These are phyloP conservation scores for Sanghuangporus sanghuang DNA, from an alignment of 1,284 basidiomycete genomes.

Conservation along the genomic window DNA sequence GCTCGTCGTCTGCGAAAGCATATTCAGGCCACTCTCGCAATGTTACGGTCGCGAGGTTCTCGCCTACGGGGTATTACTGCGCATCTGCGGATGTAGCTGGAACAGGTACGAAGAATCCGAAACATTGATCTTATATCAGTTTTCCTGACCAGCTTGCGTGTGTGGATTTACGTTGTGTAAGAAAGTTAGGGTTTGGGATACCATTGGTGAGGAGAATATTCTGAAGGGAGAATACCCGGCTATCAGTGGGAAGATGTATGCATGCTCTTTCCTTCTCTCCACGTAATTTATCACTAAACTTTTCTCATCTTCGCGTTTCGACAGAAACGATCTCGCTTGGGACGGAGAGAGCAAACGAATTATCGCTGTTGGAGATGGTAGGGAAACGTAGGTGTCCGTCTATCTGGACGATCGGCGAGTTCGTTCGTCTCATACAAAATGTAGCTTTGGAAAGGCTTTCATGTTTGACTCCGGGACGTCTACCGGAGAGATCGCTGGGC, in stretches of 20 bases:
- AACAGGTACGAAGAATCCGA: constrained; percentile 50
- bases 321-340: constrained; percentile 91
- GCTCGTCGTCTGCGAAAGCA: constrained; percentile 49
- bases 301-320: neutral
- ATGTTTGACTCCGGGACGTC: constrained; percentile 85
- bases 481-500: constrained; percentile 91
- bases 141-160: neutral
- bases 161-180: neutral
- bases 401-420: neutral
- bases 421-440: neutral
- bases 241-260: constrained; percentile 77
- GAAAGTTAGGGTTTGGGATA: constrained; percentile 89
- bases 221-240: constrained; percentile 85
- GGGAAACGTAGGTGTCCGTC: constrained; percentile 61
- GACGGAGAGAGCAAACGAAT: constrained; percentile 96
- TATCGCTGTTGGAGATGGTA: constrained; percentile 93
- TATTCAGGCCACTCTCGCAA: constrained; percentile 83
- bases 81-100: constrained; percentile 84
- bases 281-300: neutral
- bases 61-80: constrained; percentile 92
- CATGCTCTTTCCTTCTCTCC: constrained; percentile 9
- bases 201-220: constrained; percentile 80
- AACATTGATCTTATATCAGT: neutral
- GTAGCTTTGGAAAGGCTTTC: constrained; percentile 82
- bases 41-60: constrained; percentile 86